Conservation (phyloP, 2,329 filamentous ascomycete genomes). For the Neofusicoccum laricinum region DNA sequence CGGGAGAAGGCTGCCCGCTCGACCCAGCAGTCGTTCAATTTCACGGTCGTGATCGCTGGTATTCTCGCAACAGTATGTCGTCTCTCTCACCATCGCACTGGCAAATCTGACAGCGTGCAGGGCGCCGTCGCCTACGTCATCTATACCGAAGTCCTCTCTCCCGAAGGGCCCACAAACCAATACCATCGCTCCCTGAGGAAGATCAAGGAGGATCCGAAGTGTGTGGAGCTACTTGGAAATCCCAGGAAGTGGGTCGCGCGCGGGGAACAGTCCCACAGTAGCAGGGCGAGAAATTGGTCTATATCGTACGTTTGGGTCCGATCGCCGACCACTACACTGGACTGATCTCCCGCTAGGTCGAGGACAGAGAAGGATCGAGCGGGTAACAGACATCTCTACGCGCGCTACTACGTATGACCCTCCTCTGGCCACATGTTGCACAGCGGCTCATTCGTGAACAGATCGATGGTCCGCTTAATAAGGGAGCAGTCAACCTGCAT, state of each 20-base stretch:
- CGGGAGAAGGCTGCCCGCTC: constrained; percentile 79
- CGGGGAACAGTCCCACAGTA: constrained; percentile 76
- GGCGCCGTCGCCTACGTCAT: constrained; percentile 59
- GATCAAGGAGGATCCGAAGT: constrained; percentile 70
- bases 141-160: constrained; percentile 35
- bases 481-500: constrained; percentile 73
- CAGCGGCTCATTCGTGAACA: constrained; percentile 28
- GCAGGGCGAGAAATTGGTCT: constrained; percentile 63
- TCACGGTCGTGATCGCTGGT: constrained; percentile 72
- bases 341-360: constrained; percentile 44
- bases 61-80: constrained; percentile 70
- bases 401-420: constrained; percentile 66
- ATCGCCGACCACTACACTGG: constrained; percentile 21
- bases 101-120: constrained; percentile 40
- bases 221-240: constrained; percentile 71
- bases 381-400: constrained; percentile 75
- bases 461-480: constrained; percentile 74
- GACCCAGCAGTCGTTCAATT: constrained; percentile 88
- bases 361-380: constrained; percentile 66
- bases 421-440: neutral
- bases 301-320: constrained; percentile 50
- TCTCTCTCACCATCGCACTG: neutral
- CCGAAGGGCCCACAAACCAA: constrained; percentile 79
- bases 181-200: constrained; percentile 84
- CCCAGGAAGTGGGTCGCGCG: constrained; percentile 67